Conservation (phyloP, 2,329 filamentous ascomycete genomes). For the Sporothrix mexicana region DNA sequence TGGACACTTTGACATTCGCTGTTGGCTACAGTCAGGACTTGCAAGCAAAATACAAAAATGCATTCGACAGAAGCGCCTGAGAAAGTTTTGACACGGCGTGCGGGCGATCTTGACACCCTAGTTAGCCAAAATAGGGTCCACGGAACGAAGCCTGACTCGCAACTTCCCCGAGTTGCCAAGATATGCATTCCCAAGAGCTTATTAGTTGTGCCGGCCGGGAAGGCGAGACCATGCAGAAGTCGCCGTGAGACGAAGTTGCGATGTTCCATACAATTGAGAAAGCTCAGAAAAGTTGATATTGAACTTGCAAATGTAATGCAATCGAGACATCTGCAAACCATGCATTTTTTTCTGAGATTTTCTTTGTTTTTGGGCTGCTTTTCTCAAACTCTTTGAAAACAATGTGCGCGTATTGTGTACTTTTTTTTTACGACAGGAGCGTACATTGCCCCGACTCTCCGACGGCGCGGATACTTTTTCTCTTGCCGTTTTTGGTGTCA, state of each 20-base stretch:
- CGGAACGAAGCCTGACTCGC: constrained; percentile 11
- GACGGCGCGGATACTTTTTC: constrained; percentile 16
- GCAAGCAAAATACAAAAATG: background rate
- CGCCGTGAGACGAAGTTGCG: background rate
- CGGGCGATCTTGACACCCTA: constrained; percentile 5
- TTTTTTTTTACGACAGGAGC: background rate
- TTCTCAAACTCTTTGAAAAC: background rate
- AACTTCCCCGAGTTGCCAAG: background rate
- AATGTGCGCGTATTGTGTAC: background rate
- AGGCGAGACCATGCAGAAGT: background rate
- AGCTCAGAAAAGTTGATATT: too few relatives aligned
- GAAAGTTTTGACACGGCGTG: background rate
- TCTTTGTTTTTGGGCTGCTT: too few relatives aligned
- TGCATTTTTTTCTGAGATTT: background rate
- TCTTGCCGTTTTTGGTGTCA: background rate
- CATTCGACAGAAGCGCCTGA: background rate
- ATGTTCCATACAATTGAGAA: too few relatives aligned
- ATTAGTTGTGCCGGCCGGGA: background rate
- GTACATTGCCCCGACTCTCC: constrained; percentile 11
- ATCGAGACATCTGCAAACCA: too few relatives aligned
- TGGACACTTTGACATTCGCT: background rate
- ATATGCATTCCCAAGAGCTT: background rate
- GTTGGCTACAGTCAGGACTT: background rate
- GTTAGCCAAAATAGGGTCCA: background rate
- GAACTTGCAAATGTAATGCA: too few relatives aligned